A percentile compares a stretch with the other conserved stretches of the same genome.
These are phyloP conservation scores for Litsea cubeba DNA, from an alignment of 164 flowering plant genomes.

Conservation along the genomic window DNA sequence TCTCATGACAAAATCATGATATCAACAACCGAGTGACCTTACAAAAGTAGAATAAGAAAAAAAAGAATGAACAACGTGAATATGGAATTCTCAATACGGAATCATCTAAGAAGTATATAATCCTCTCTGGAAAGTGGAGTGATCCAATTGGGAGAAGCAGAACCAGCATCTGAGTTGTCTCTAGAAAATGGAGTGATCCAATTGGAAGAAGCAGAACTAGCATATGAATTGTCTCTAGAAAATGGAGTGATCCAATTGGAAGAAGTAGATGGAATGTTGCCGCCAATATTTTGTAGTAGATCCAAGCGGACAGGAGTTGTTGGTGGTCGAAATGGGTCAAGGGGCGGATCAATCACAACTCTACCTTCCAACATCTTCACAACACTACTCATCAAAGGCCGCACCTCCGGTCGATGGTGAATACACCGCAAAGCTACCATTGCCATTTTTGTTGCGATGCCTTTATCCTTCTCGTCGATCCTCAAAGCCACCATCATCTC, in stretches of 20 bases:
- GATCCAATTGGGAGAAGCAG: background rate
- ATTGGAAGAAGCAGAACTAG: background rate
- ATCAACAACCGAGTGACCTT: background rate
- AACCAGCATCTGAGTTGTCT: no score
- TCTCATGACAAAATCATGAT: no score
- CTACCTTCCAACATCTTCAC: slow-evolving; percentile 4
- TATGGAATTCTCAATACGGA: background rate
- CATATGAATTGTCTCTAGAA: no score
- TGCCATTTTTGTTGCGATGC: background rate
- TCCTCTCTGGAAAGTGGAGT: slow-evolving; percentile 1
- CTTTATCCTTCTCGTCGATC: background rate
- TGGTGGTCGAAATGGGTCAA: background rate
- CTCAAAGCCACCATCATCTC: no score
- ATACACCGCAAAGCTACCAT: background rate
- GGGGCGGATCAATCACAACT: background rate
- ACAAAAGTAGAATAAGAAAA: no score
- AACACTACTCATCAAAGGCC: slow-evolving; percentile 1
- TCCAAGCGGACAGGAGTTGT: background rate
- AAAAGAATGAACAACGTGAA: background rate
- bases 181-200: no score
- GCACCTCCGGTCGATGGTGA: background rate
- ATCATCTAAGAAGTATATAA: background rate
- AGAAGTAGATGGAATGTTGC: background rate
- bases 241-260: no score
- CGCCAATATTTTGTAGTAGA: no score